phyloP scores from a whole-genome alignment of 257 asterid species.

The Solanum piurae region DNA sequence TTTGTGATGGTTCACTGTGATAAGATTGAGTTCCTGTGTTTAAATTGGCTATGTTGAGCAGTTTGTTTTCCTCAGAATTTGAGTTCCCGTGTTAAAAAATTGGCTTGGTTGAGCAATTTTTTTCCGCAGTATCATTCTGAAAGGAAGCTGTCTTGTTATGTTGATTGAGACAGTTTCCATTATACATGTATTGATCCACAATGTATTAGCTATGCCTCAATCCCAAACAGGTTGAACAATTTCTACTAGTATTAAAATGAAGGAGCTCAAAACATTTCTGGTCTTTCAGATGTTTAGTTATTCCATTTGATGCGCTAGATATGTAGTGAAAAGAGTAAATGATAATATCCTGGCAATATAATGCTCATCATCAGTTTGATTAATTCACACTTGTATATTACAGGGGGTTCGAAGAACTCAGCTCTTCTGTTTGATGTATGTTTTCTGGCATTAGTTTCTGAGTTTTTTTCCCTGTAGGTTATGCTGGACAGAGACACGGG shows the following conservation, averaged over 20 bases:
- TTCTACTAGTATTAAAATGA: not conserved
- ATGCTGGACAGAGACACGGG: constrained; percentile 97
- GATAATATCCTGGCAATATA: not conserved
- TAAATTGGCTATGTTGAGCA: not conserved
- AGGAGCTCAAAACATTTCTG: not conserved
- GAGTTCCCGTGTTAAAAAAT: not conserved
- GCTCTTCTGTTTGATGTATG: not conserved
- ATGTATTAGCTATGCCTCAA: not conserved
- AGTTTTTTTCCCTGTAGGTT: constrained; percentile 27
- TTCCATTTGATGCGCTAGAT: not conserved
- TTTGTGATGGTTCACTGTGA: not conserved
- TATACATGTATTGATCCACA: not conserved
- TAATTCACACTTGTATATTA: not conserved
- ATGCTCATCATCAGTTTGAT: not conserved
- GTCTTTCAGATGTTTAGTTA: not conserved
- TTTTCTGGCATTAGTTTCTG: not conserved
- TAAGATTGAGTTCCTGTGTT: not conserved
- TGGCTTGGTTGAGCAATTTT: not conserved
- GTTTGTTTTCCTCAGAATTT: not conserved
- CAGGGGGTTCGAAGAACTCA: not conserved
- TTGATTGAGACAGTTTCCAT: not conserved
- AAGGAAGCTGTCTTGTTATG: not conserved
- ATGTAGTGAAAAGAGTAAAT: not conserved
- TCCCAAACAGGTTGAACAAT: not conserved
- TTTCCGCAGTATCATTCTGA: not conserved